Percentiles rank a stretch among this genome's conserved stretches.
phyloP scores from a whole-genome alignment of 345 rosid genomes.

The Salix udensis region DNA sequence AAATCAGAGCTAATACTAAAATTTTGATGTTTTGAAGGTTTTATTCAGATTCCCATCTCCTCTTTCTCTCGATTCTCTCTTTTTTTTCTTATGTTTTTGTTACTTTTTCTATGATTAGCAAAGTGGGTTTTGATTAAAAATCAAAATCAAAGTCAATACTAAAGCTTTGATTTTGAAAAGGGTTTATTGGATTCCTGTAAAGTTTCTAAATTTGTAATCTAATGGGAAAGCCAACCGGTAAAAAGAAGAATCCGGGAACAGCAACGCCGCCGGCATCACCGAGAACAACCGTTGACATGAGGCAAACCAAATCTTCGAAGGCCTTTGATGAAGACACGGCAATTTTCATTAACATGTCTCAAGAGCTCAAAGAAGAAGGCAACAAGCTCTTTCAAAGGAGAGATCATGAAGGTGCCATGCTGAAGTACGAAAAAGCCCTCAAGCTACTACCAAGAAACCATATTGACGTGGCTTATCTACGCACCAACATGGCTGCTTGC shows the following conservation, averaged over 20 bases:
- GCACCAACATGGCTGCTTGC: constrained; percentile 82
- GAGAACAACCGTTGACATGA: constrained; percentile 45
- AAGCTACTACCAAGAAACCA: constrained; percentile 80
- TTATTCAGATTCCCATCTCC: not conserved
- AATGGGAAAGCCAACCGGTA: constrained; percentile 96
- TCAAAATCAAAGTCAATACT: not conserved
- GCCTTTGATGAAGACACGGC: constrained; percentile 91
- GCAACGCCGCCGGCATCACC: constrained; percentile 21
- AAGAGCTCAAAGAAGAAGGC: constrained; percentile 98
- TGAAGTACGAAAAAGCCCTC: constrained; percentile 85
- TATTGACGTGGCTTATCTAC: constrained; percentile 74
- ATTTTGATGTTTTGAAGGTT: not conserved
- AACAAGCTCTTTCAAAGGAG: constrained; percentile 72
- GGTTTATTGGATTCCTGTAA: not conserved
- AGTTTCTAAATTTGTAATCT: not conserved
- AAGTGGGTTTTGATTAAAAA: not conserved
- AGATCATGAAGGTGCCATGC: constrained; percentile 96
- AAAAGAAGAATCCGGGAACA: constrained; percentile 57
- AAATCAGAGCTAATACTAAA: not conserved
- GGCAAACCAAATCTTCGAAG: constrained; percentile 47
- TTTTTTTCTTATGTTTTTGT: not conserved
- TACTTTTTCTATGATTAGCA: not conserved
- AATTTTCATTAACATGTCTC: constrained; percentile 78
- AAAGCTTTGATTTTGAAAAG: constrained; percentile 8
- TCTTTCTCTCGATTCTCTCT: not conserved